Percentiles rank a stretch among this genome's conserved stretches.
Conservation (phyloP, 1,284 basidiomycete species). For the Neolentinus lepideus region DNA sequence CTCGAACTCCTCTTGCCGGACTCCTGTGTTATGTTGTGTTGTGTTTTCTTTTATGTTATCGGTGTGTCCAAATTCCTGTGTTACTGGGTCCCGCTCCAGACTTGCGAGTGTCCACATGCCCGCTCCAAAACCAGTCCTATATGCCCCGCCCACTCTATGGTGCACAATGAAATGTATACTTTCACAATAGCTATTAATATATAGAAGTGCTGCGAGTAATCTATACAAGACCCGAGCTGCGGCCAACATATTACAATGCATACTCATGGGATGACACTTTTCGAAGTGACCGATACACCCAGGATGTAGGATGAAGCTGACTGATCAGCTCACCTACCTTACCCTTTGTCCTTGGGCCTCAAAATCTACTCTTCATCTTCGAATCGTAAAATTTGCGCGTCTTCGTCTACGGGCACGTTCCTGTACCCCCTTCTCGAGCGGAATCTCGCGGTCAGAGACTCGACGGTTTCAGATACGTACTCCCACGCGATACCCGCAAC, state of each 20-base stretch:
- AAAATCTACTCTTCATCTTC: slow-evolving; percentile 62
- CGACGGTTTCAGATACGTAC: slow-evolving; percentile 43
- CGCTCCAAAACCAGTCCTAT: too few species aligned
- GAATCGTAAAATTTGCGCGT: slow-evolving; percentile 77
- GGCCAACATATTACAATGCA: background rate
- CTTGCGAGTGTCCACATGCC: too few species aligned
- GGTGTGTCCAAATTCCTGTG: too few species aligned
- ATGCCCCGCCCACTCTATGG: too few species aligned
- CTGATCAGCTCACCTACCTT: background rate
- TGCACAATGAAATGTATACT: background rate
- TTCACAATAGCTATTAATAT: background rate
- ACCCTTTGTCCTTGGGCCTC: background rate
- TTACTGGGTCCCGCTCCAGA: too few species aligned
- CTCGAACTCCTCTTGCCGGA: too few species aligned
- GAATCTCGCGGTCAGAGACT: slow-evolving; percentile 33
- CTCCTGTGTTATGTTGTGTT: too few species aligned
- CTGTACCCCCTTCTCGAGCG: slow-evolving; percentile 66
- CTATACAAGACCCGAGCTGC: background rate
- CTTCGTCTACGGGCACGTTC: slow-evolving; percentile 79
- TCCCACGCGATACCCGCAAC: slow-evolving; percentile 69
- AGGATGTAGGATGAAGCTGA: too few species aligned
- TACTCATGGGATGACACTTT: too few species aligned
- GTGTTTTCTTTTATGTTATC: too few species aligned
- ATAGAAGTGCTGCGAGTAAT: background rate
- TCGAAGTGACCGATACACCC: too few species aligned